A percentile compares a stretch with the other conserved stretches of the same genome.
phyloP scores from a whole-genome alignment of 192 early-diverging fungal species.

The Backusella westeae region DNA sequence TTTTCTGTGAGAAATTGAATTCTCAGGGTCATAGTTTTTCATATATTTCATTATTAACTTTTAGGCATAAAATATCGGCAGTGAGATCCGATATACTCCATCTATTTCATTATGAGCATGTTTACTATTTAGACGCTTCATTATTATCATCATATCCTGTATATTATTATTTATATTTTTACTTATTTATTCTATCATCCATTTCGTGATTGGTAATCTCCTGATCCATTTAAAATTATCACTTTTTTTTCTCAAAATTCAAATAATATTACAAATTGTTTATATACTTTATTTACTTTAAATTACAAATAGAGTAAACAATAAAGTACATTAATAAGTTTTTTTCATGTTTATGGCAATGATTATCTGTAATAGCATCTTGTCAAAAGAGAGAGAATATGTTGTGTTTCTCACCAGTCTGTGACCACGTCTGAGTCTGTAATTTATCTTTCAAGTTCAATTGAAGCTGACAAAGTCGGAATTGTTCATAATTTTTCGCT shows the following conservation, averaged over 20 bases:
- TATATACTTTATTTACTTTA: not conserved
- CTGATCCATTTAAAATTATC: not conserved
- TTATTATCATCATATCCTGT: no score
- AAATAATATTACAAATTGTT: not conserved
- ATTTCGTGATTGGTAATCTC: not conserved
- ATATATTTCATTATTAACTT: not conserved
- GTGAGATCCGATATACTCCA: no score
- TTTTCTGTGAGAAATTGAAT: not conserved
- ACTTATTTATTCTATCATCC: not conserved
- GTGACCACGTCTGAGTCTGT: slow-evolving; percentile 1
- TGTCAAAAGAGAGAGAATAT: not conserved
- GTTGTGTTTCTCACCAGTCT: not conserved
- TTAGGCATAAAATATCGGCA: no score
- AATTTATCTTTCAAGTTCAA: not conserved
- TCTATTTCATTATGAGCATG: no score
- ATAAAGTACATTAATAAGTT: not conserved
- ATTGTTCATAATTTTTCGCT: not conserved
- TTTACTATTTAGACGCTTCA: no score
- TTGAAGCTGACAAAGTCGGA: slow-evolving; percentile 7
- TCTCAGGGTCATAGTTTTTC: not conserved
- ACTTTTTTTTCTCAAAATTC: not conserved
- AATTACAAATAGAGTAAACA: not conserved
- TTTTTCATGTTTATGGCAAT: not conserved
- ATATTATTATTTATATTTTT: not conserved
- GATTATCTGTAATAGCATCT: not conserved